Evolutionary conservation across 441 rosid species (phyloP), one percentile per base, ranked within the genome.

Genomic region (Pelargonium citronellum): DNA sequence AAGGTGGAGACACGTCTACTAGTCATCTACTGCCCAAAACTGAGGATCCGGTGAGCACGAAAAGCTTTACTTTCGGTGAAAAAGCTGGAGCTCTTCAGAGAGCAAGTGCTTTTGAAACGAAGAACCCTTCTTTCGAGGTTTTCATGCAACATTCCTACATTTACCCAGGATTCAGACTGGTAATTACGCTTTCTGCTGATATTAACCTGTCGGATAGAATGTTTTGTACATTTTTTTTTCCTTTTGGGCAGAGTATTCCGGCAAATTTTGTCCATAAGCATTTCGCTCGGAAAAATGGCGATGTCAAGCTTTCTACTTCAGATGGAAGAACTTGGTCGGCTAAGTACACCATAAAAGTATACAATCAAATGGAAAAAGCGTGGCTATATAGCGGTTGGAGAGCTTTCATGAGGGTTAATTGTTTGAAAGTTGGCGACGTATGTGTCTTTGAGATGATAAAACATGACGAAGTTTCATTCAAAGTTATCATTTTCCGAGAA

Each of bases 401-500:
- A 22, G 64, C 10, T 7, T 60, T 60, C n/a, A 22, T 60, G 13
- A 6, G 1, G 0, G 64, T 20, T 11, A 60, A 60, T 60, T 20
- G 34, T 60, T 19, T 60, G 37, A 60, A 20, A 60, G 37, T 17
- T 5, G 30, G 64, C 3, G 64, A 60, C 2, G 13, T 11, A 0
- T 34, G 24, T 58, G 19, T 61, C 55, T 60, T 60, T 8, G 64
- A 60, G 64, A 60, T 60, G 64, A 60, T 60, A 7, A 60, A 60
- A 24, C 0, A 37, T 27, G 5, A 11, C 5, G 64, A 20, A 60
- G 7, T 60, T 60, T 60, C 64, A 60, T 17, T 60, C 34, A 60
- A 17, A 60, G 64, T 60, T 4, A 7, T 60, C 34, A 60, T 60
- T 19, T 60, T 60, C 64, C 27, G 34, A 11, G 64, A 12, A 12